Conservation (phyloP, 306 rosid genomes). For the Vachellia collinsii region DNA sequence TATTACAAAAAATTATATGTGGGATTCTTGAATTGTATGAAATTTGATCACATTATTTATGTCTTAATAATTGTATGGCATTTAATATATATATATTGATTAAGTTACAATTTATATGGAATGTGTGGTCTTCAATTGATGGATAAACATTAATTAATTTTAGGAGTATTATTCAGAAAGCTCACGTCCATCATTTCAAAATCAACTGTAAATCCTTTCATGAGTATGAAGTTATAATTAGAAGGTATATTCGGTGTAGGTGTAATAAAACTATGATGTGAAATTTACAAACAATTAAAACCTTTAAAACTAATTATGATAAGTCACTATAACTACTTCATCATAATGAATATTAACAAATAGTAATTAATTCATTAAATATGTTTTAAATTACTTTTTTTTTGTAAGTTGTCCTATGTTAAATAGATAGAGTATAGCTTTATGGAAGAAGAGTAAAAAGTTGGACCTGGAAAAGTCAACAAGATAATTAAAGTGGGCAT, state of each 20-base stretch:
- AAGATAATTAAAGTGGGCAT: not conserved
- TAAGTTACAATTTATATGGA: not conserved
- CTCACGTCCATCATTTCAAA: too few species aligned
- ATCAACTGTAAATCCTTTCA: not conserved
- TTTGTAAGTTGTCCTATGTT: too few species aligned
- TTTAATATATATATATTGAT: not conserved
- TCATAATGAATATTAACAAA: too few species aligned
- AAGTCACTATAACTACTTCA: too few species aligned
- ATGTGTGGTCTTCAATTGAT: not conserved
- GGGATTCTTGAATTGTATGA: not conserved
- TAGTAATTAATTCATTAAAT: too few species aligned
- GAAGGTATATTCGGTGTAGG: not conserved
- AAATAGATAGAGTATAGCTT: too few species aligned
- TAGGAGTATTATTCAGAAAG: not conserved
- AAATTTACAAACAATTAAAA: too few species aligned
- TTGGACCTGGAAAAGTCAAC: not conserved
- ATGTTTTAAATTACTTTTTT: too few species aligned
- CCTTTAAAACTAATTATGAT: too few species aligned
- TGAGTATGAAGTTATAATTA: not conserved
- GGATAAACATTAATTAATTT: not conserved
- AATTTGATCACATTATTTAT: not conserved
- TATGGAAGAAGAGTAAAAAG: not conserved
- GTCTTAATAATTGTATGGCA: not conserved
- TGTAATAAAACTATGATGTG: not conserved
- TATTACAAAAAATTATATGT: not conserved